Conservation (phyloP, 2,329 filamentous ascomycete species). For the Monosporascus sp. region DNA sequence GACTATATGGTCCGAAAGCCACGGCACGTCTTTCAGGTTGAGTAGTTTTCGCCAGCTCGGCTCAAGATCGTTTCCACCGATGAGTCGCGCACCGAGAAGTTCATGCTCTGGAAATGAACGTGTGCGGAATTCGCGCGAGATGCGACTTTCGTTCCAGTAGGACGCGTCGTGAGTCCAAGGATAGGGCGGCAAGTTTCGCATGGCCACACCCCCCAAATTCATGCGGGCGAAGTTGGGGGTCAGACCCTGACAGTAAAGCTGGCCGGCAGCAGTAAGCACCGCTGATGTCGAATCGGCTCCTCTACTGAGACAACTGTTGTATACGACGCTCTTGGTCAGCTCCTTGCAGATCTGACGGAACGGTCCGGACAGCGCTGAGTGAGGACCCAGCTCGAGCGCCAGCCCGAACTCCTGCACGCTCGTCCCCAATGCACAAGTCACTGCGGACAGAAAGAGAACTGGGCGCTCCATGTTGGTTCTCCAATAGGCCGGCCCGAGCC, state of each 20-base stretch:
- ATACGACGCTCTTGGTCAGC: constrained; percentile 3
- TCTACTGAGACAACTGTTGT: constrained; percentile 7
- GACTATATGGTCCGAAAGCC: constrained; percentile 41
- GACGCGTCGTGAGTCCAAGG: constrained; percentile 15
- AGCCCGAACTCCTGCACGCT: constrained; percentile 3
- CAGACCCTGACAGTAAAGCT: constrained; percentile 7
- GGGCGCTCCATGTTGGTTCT: constrained; percentile 15
- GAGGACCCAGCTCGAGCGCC: constrained; percentile 18
- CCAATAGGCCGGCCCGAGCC: constrained; percentile 15
- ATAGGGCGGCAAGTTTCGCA: constrained; percentile 16
- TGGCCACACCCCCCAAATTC: constrained; percentile 6
- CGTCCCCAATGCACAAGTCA: constrained; percentile 7
- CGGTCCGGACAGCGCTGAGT: constrained; percentile 6
- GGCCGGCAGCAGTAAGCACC: constrained; percentile 11
- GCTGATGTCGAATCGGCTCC: constrained; percentile 2
- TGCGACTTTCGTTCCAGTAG: constrained; percentile 17
- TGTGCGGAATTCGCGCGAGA: constrained; percentile 13
- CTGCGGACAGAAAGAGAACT: constrained; percentile 11
- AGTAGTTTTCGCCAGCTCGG: constrained; percentile 39
- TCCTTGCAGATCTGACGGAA: constrained; percentile 12
- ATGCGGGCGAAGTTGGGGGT: constrained; percentile 5
- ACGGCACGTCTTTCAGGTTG: constrained; percentile 33
- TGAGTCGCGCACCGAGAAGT: constrained; percentile 24
- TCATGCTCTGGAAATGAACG: constrained; percentile 20
- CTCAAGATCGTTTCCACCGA: constrained; percentile 25